A percentile compares a stretch with the other conserved stretches of the same genome.
phyloP scores from a whole-genome alignment of 1,284 basidiomycete species.

The Ceratobasidium sp. region DNA sequence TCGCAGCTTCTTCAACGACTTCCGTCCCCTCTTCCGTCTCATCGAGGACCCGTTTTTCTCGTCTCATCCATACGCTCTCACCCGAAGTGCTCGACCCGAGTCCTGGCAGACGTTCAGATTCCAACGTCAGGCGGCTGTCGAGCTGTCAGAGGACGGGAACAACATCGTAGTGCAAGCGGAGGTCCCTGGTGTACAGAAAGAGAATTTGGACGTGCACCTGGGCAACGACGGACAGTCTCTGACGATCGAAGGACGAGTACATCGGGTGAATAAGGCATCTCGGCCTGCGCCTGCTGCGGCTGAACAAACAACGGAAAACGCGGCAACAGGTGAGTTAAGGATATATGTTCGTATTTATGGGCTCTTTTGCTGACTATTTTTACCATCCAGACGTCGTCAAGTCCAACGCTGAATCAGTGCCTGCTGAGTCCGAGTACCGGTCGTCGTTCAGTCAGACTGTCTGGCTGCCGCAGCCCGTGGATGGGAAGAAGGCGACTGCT shows the following conservation, averaged over 20 bases:
- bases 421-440: constrained; percentile 52
- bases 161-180: constrained; percentile 78
- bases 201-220: constrained; percentile 74
- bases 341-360: background rate
- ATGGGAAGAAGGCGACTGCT: constrained; percentile 67
- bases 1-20: constrained; percentile 74
- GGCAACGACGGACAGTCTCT: constrained; percentile 74
- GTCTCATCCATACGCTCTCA: constrained; percentile 52
- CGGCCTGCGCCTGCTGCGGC: background rate
- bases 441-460: constrained; percentile 72
- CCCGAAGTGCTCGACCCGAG: constrained; percentile 15
- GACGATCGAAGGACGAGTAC: constrained; percentile 73
- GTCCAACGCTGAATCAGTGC: background rate
- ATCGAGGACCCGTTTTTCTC: constrained; percentile 70
- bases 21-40: constrained; percentile 77
- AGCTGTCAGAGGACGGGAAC: constrained; percentile 72
- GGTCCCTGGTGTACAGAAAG: constrained; percentile 80
- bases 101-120: constrained; percentile 49
- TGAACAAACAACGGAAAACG: constrained; percentile 11
- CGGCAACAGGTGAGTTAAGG: constrained; percentile 29
- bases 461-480: constrained; percentile 72
- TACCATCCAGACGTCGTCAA: constrained; percentile 23
- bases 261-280: constrained; percentile 51
- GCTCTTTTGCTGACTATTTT: constrained; percentile 6
- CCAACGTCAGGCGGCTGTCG: constrained; percentile 62